Evolutionary conservation across 1,139 yeast species (phyloP).

Genomic region (Meyerozyma elateridarum): DNA sequence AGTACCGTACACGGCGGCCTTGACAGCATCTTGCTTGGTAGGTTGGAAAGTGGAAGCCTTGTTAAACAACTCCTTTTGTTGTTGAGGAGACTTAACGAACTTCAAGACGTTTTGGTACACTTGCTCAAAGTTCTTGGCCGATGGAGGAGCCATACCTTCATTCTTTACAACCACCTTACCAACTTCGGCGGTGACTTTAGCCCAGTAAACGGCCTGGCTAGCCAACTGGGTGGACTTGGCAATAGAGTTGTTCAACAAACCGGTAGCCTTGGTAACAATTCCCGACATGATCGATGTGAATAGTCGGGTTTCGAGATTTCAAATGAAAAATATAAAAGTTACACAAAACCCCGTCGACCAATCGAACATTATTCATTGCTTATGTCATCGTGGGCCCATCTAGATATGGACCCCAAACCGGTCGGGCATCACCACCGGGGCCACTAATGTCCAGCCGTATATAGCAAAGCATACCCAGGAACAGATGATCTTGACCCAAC

Average conservation of each 20-base stretch:
- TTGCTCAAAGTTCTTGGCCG: slow-evolving; percentile 69
- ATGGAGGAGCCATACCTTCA: slow-evolving; percentile 93
- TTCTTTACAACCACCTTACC: slow-evolving; percentile 86
- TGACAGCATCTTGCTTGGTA: slow-evolving; percentile 53
- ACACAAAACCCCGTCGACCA: slow-evolving; percentile 5
- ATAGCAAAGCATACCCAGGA: slow-evolving; percentile 88
- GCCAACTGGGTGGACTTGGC: slow-evolving; percentile 37
- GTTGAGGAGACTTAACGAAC: slow-evolving; percentile 33
- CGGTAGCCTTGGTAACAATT: slow-evolving; percentile 44
- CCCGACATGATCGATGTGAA: slow-evolving; percentile 39
- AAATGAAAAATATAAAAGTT: slow-evolving; percentile 5
- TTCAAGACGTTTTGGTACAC: slow-evolving; percentile 55
- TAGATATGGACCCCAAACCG: slow-evolving; percentile 51
- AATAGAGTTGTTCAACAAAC: slow-evolving; percentile 32
- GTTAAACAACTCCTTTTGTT: slow-evolving; percentile 45
- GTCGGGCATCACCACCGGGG: slow-evolving; percentile 89
- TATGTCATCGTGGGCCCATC: slow-evolving; percentile 2
- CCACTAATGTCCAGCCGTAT: slow-evolving; percentile 87
- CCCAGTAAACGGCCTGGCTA: slow-evolving; percentile 71
- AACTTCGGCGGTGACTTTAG: slow-evolving; percentile 83
- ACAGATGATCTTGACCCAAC: slow-evolving; percentile 90
- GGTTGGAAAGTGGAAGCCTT: slow-evolving; percentile 45
- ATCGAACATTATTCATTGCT: slow-evolving; percentile 3
- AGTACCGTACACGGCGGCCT: slow-evolving; percentile 71
- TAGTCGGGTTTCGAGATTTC: slow-evolving; percentile 2